Evolutionary conservation across 345 rosid genomes (phyloP).

Genomic region (Angophora floribunda): DNA sequence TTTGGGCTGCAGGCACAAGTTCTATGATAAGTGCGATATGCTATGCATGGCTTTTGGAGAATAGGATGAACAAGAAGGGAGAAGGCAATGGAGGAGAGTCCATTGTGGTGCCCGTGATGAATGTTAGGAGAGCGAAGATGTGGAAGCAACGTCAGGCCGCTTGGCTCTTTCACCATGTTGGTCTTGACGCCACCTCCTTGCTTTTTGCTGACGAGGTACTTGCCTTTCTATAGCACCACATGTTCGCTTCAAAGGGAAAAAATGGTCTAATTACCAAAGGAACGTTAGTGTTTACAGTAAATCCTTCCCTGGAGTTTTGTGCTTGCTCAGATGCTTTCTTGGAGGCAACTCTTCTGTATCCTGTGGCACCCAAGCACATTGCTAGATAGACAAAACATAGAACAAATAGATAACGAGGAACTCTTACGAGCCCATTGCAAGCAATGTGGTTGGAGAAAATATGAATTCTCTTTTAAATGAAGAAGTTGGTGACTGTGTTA

Average conservation of each 20-base stretch:
- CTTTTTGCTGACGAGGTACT: conserved; percentile 63
- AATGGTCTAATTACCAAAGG: not conserved
- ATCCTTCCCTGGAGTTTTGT: not conserved
- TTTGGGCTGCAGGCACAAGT: conserved; percentile 33
- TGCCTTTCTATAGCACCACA: not conserved
- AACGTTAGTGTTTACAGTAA: not conserved
- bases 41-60: conserved; percentile 50
- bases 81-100: conserved; percentile 3
- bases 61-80: conserved; percentile 21
- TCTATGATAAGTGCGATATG: conserved; percentile 61
- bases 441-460: not conserved
- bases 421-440: not conserved
- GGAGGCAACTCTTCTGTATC: not conserved
- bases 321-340: not conserved
- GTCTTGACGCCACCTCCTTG: conserved; percentile 40
- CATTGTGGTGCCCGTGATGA: conserved; percentile 47
- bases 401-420: not conserved
- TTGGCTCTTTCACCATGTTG: conserved; percentile 57
- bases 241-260: not conserved
- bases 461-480: not conserved
- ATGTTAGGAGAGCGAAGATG: conserved; percentile 39
- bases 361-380: not conserved
- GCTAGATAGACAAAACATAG: not conserved
- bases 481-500: not conserved
- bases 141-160: conserved; percentile 53